These are phyloP conservation scores for Moniliophthora roreri DNA, from an alignment of 1,284 basidiomycete species.

Conservation along the genomic window DNA sequence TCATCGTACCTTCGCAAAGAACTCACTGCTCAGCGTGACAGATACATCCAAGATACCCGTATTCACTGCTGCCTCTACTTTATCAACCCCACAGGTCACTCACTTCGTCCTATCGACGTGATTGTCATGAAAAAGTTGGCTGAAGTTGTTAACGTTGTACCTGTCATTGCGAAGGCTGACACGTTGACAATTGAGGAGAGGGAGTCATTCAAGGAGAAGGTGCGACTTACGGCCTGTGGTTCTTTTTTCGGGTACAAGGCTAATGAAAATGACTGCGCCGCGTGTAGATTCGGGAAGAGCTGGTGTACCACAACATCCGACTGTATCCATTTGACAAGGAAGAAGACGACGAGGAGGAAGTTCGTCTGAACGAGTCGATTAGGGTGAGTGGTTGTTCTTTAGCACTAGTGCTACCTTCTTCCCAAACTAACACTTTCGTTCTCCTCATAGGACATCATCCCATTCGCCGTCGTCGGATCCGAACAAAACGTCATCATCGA, in stretches of 20 bases:
- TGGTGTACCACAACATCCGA: slow-evolving; percentile 91
- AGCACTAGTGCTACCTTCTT: slow-evolving; percentile 5
- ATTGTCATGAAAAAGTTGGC: slow-evolving; percentile 99
- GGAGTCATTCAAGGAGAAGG: slow-evolving; percentile 90
- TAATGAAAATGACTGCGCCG: not conserved
- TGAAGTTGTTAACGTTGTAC: slow-evolving; percentile 98
- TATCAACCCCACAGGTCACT: slow-evolving; percentile 96
- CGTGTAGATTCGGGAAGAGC: slow-evolving; percentile 86
- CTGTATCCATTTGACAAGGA: slow-evolving; percentile 97
- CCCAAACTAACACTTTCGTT: slow-evolving; percentile 5
- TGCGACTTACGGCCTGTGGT: too few relatives aligned
- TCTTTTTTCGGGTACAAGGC: not conserved
- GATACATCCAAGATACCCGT: slow-evolving; percentile 96
- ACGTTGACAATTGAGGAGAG: slow-evolving; percentile 93
- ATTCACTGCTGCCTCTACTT: slow-evolving; percentile 99
- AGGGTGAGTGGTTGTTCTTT: slow-evolving; percentile 58
- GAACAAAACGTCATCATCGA: slow-evolving; percentile 94
- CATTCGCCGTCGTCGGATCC: slow-evolving; percentile 96
- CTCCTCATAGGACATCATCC: slow-evolving; percentile 78
- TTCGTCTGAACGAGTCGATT: slow-evolving; percentile 89
- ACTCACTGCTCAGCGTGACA: slow-evolving; percentile 97
- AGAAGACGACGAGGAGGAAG: slow-evolving; percentile 91
- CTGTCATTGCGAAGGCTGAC: slow-evolving; percentile 98
- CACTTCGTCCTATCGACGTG: slow-evolving; percentile 91
- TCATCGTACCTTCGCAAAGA: slow-evolving; percentile 98